Conservation (phyloP, 2,329 filamentous ascomycete genomes). For the Trichoderma cornu-damae region DNA sequence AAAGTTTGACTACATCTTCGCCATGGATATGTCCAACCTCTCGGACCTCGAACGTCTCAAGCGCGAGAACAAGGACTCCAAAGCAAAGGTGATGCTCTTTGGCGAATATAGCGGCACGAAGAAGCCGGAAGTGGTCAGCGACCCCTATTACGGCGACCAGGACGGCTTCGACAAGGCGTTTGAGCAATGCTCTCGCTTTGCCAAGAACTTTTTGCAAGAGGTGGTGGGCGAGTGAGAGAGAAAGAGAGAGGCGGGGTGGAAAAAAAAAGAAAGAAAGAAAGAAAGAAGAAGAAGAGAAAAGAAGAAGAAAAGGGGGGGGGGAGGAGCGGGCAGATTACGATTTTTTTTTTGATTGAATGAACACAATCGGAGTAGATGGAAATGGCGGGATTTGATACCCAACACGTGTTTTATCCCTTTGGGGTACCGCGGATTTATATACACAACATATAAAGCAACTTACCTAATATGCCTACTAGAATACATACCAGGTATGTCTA, state of each 20-base stretch:
- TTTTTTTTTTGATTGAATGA: neutral
- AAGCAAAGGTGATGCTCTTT: slow-evolving; percentile 72
- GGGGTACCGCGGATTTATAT: slow-evolving; percentile 1
- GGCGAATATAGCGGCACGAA: slow-evolving; percentile 68
- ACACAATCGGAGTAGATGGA: slow-evolving; percentile 7
- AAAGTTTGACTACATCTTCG: slow-evolving; percentile 87
- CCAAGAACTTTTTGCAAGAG: slow-evolving; percentile 66
- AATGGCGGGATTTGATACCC: slow-evolving; percentile 14
- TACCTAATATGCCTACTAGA: slow-evolving; percentile 13
- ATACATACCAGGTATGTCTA: neutral
- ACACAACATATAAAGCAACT: no score
- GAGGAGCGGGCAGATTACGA: neutral
- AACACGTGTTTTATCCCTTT: neutral
- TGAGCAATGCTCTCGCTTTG: slow-evolving; percentile 74
- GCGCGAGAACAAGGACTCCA: slow-evolving; percentile 51
- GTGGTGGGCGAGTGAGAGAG: slow-evolving; percentile 31
- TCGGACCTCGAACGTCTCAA: slow-evolving; percentile 60
- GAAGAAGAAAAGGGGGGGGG: neutral
- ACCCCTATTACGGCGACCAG: slow-evolving; percentile 88
- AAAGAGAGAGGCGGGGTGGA: neutral
- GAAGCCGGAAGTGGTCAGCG: slow-evolving; percentile 66
- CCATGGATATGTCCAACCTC: slow-evolving; percentile 86
- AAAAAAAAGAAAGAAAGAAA: neutral
- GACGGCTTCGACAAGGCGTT: slow-evolving; percentile 83
- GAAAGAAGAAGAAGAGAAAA: neutral